phyloP scores from a whole-genome alignment of 1,284 basidiomycete genomes.

The Athelia psychrophila region DNA sequence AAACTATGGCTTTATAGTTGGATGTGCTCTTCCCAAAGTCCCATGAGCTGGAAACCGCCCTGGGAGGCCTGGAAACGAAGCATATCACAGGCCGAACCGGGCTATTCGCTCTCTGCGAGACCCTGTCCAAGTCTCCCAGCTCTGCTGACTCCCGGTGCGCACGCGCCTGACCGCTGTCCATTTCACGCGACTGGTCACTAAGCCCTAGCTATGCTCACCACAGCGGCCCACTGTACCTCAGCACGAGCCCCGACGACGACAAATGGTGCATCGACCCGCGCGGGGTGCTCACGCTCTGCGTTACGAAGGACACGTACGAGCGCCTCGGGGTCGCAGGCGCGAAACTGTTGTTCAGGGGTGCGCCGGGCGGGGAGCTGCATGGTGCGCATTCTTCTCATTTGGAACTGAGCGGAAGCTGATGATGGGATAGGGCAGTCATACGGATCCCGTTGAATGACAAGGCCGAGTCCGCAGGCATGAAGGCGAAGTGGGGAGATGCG shows the following conservation, averaged over 20 bases:
- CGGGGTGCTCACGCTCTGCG: slow-evolving; percentile 51
- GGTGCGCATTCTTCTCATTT: slow-evolving; percentile 32
- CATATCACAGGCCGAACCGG: slow-evolving; percentile 40
- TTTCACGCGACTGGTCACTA: too few relatives aligned
- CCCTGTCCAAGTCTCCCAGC: too few relatives aligned
- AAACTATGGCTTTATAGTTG: slow-evolving; percentile 33
- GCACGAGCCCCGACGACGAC: slow-evolving; percentile 38
- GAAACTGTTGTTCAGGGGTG: slow-evolving; percentile 44
- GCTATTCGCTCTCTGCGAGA: slow-evolving; percentile 38
- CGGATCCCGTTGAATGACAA: slow-evolving; percentile 37
- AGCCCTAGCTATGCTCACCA: neutral
- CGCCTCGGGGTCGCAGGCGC: slow-evolving; percentile 53
- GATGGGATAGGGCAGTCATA: slow-evolving; percentile 34
- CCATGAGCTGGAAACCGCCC: slow-evolving; percentile 27
- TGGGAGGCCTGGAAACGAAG: slow-evolving; percentile 36
- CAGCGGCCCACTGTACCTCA: slow-evolving; percentile 35
- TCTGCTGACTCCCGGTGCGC: too few relatives aligned
- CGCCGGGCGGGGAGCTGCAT: slow-evolving; percentile 35
- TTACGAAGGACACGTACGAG: slow-evolving; percentile 54
- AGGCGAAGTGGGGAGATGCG: slow-evolving; percentile 30
- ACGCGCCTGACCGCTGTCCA: too few relatives aligned
- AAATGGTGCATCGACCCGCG: slow-evolving; percentile 64
- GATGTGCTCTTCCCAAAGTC: slow-evolving; percentile 52
- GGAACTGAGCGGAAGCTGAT: slow-evolving; percentile 2
- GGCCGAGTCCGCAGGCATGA: slow-evolving; percentile 26